These are phyloP conservation scores for Kwoniella shivajii DNA, from an alignment of 1,284 basidiomycete genomes.

Conservation along the genomic window DNA sequence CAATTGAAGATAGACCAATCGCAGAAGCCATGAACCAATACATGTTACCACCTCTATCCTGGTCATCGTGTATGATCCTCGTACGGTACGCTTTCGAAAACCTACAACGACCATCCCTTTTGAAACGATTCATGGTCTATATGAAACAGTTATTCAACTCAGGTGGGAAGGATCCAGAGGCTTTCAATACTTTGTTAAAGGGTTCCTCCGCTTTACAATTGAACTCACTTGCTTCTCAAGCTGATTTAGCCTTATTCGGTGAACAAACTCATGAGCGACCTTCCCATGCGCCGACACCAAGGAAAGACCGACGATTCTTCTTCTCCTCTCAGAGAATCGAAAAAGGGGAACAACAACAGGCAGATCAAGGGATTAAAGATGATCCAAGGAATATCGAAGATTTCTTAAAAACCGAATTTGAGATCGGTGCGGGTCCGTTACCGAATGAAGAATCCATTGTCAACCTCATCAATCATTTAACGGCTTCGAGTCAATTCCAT, in stretches of 20 bases:
- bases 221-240: slow-evolving; percentile 21
- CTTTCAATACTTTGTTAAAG: slow-evolving; percentile 25
- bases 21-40: slow-evolving; percentile 20
- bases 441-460: slow-evolving; percentile 29
- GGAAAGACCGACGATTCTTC: background rate
- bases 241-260: slow-evolving; percentile 31
- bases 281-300: background rate
- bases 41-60: slow-evolving; percentile 40
- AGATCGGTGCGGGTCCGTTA: background rate
- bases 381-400: background rate
- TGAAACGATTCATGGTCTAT: slow-evolving; percentile 37
- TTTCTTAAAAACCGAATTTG: background rate
- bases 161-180: slow-evolving; percentile 13
- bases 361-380: background rate
- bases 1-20: background rate
- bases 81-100: slow-evolving; percentile 38
- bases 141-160: slow-evolving; percentile 31
- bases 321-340: background rate
- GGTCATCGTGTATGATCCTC: slow-evolving; percentile 39
- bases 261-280: slow-evolving; percentile 1
- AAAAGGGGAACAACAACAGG: background rate
- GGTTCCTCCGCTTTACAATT: slow-evolving; percentile 19
- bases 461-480: slow-evolving; percentile 31
- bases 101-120: slow-evolving; percentile 26
- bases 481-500: slow-evolving; percentile 32